Base-by-base conservation (phyloP, 2,329 filamentous ascomycete genomes). In the Apiospora rasikravindrae region DNA sequence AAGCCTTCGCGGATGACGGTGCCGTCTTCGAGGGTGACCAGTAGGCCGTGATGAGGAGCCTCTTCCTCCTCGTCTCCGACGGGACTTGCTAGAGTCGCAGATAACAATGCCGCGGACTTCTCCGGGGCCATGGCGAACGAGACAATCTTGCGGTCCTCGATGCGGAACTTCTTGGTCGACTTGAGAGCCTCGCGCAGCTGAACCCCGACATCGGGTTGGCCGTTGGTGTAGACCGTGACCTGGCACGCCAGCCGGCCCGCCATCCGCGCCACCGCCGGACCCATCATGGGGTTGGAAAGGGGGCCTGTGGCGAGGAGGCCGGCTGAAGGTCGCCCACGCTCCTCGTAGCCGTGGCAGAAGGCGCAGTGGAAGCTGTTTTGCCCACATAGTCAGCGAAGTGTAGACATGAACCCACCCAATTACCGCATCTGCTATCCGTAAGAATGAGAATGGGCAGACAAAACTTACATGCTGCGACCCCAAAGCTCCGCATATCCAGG, bases 291-390 rank as follows among this genome's bases (percentile, higher is more conserved):
- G 10, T 75, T 76, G 5, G 78, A 78, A 19, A 82, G 67, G 64
- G 80, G 74, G 1, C 82, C 84, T 14, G 81, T 80, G 1, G 84
- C 85, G 2, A 90, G 81, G 4, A 89, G 76, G 0, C 87, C 87
- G 0, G 83, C 83, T 0, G 85, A 85, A 0, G 80, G 75, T 2
- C 79, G 77, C 1, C 86, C 87, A 19, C 85, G 83, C 69, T 90
- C 87, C 73, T 91, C 89, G 77, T 84, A 91, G 5, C 89, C 89
- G 74, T 90, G 84, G 78, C 88, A 91, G 75, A 87, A 89, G 1
- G 91, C 83, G 74, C 88, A 91, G 75, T 90, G 88, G 74, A 88
- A 90, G 64, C 84, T 86, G 44, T 24, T 69, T 33, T 19, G 24
- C 42, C 22, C 5, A 49, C 7, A 11, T 7, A 1, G 45, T 75